These are phyloP conservation scores for Maudiozyma pseudohumilis DNA, from an alignment of 805 yeast genomes.

Conservation along the genomic window DNA sequence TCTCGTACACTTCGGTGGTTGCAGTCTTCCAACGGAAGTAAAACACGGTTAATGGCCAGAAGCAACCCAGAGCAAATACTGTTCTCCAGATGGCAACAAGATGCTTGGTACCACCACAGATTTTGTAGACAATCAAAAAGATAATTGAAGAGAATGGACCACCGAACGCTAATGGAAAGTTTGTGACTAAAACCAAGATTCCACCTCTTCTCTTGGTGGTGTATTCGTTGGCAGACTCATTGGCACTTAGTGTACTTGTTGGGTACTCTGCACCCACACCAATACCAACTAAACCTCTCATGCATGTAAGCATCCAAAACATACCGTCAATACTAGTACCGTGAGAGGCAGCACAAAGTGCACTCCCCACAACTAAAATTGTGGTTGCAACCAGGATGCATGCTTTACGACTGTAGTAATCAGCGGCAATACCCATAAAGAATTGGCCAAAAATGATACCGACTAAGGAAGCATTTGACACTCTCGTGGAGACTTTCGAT, in stretches of 20 bases:
- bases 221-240: constrained; percentile 5
- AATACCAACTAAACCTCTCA: constrained; percentile 6
- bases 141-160: constrained; percentile 3
- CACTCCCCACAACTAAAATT: constrained; percentile 4
- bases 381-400: constrained; percentile 4
- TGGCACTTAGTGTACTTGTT: constrained; percentile 5
- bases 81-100: constrained; percentile 4
- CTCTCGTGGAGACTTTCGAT: constrained; percentile 4
- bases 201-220: constrained; percentile 5
- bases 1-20: constrained; percentile 3
- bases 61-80: constrained; percentile 4
- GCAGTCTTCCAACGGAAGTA: constrained; percentile 6
- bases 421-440: constrained; percentile 5
- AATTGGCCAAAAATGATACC: constrained; percentile 5
- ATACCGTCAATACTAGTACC: constrained; percentile 4
- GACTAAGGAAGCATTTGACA: constrained; percentile 5
- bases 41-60: constrained; percentile 4
- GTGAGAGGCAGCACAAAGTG: constrained; percentile 4
- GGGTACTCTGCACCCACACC: constrained; percentile 6
- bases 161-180: constrained; percentile 3
- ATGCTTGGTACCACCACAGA: constrained; percentile 2
- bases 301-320: constrained; percentile 5
- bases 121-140: constrained; percentile 3
- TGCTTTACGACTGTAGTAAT: constrained; percentile 3
- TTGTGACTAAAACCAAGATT: constrained; percentile 3